Evolutionary conservation across 306 rosid species (phyloP), one percentile per base, ranked within the genome.

Genomic region (Inga oerstediana): DNA sequence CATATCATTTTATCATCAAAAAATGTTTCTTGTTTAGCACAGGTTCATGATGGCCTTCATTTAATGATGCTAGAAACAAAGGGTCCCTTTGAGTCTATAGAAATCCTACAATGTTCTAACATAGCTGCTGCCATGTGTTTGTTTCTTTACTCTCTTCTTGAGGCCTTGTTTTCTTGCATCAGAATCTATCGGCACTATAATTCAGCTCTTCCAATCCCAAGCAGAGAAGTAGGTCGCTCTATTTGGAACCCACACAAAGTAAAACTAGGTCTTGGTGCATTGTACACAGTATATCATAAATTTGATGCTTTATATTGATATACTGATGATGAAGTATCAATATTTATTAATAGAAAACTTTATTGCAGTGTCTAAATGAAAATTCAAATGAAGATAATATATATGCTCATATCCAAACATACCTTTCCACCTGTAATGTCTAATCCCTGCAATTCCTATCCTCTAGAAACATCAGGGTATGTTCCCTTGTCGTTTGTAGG

Each of bases 401-500:
- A 78, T 48, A 78, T 79, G 69, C 85, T 80, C 71, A 44, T 67
- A 80, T 83, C 64, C 48, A 72, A 85, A 78, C 48, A n/a, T 17
- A 71, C 74, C 89, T 90, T 91, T 90, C 91, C 89, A 89, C 81
- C 90, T 86, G 89, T 89, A 80, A 86, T 78, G 79, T 87, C 83
- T 82, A 79, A 72, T 74, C 80, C 61, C 43, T 32, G 69, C 56
- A 64, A 66, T 75, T 75, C 77, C 58, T 66, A 48, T 72, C 84
- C 86, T 48, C 37, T 22, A 59, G 61, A 85, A 78, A 80, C 54
- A 48, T 83, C 84, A 83, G 46, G 52, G 86, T 62, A 64, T 80
- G 67, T 48, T 74, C 48, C 19, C 35, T 37, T n/a, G 13, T 9
- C 22, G 65, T 7, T 1, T 16, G 79, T 7, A 64, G 68, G 35